Evolutionary conservation across 805 yeast species (phyloP).

Genomic region (Monosporozyma servazzii): DNA sequence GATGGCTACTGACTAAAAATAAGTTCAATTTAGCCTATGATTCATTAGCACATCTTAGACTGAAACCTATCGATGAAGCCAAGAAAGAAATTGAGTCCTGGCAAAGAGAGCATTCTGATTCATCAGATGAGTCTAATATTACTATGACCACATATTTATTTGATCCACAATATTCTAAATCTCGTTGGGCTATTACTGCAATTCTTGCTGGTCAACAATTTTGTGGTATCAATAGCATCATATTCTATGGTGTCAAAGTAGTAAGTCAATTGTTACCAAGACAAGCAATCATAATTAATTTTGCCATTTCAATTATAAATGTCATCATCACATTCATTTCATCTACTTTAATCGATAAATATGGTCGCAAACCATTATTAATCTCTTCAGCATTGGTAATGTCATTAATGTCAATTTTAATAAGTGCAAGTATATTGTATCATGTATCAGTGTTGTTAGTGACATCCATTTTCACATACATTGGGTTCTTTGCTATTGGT

Average conservation of each 20-base stretch:
- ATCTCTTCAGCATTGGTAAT: slow-evolving; percentile 57
- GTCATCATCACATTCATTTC: slow-evolving; percentile 64
- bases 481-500: slow-evolving; percentile 82
- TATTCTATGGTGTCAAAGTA: slow-evolving; percentile 87
- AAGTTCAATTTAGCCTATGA: slow-evolving; percentile 31
- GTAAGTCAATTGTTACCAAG: slow-evolving; percentile 64
- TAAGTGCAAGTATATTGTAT: slow-evolving; percentile 56
- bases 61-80: slow-evolving; percentile 7
- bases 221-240: slow-evolving; percentile 85
- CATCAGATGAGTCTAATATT: background rate
- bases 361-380: slow-evolving; percentile 70
- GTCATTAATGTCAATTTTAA: slow-evolving; percentile 53
- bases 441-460: slow-evolving; percentile 44
- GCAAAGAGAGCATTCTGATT: slow-evolving; percentile 8
- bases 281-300: slow-evolving; percentile 61
- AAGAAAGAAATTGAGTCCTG: slow-evolving; percentile 17
- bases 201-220: slow-evolving; percentile 81
- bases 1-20: slow-evolving; percentile 48
- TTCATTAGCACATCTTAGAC: slow-evolving; percentile 30
- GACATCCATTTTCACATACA: slow-evolving; percentile 59
- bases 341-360: slow-evolving; percentile 63
- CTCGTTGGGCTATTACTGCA: slow-evolving; percentile 58
- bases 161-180: slow-evolving; percentile 42
- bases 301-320: slow-evolving; percentile 66
- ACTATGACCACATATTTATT: slow-evolving; percentile 38